Base-by-base conservation (phyloP, 202 grass and related monocot genomes). In the Digitaria exilis region DNA sequence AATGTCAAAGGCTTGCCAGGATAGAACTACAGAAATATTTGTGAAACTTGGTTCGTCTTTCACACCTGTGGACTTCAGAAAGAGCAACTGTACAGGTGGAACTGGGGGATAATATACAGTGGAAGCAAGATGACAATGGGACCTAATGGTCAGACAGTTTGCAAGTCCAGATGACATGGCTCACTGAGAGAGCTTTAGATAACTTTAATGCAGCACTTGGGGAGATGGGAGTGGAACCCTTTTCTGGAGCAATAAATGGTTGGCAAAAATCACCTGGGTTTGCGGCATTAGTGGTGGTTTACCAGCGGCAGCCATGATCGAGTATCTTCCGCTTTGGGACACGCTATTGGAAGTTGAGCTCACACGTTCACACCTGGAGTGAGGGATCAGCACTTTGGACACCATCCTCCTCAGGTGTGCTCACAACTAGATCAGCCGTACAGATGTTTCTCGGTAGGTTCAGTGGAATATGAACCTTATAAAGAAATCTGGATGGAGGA, bases 401-500 rank as follows among this genome's bases (percentile, higher is more conserved):
- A 16, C 15, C 14, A 32, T 9, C 59, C 22, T 29, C 26, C 25
- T 60, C 59, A 15, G 6, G 28, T 62, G 59, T 31, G 59, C 31
- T 62, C 28, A 62, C 59, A 17, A 65, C 63, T 39, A 22, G 21
- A 39, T 66, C 63, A 66, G 32, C 32, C 32, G n/a, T 37, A 39
- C 63, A 2, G 3, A 16, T 13, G 7, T 66, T 66, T 43, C 11
- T 25, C 42, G 14, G 65, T 66, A 4, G 65, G 37, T 7, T 24
- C 21, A 6, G 37, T 69, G 65, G 9, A 74, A 55, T 63, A 46
- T 77, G 75, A 61, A 42, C 7, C 63, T 39, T 78, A 41, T 10
- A 44, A 46, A 18, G 41, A 63, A 78, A 48, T 78, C 13, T 64
- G 17, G 75, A 77, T 64, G 17, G 75, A 77, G 17, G 43, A 32